Evolutionary conservation across 352 stramenopile species (phyloP).

Genomic region (Aphanomyces cochlioides): DNA sequence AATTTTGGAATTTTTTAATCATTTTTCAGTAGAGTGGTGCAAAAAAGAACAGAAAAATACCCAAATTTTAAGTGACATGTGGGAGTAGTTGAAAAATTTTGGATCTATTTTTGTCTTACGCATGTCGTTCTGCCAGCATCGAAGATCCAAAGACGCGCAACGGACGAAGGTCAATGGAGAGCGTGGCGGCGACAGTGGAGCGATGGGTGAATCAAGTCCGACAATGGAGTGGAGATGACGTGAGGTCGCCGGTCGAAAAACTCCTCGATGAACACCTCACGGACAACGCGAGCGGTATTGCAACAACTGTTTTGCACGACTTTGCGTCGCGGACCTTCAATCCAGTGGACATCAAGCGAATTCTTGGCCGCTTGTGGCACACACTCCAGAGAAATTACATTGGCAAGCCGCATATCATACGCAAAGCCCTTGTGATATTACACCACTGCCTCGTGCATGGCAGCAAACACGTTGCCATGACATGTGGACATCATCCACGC

Average conservation of each 20-base stretch:
- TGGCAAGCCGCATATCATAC: slow-evolving; percentile 51
- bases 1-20: no score
- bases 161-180: no score
- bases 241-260: slow-evolving; percentile 56
- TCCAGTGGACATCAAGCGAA: slow-evolving; percentile 69
- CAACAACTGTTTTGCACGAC: slow-evolving; percentile 54
- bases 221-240: slow-evolving; percentile 5
- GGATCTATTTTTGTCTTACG: no score
- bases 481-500: slow-evolving; percentile 46
- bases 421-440: slow-evolving; percentile 60
- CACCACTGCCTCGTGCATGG: slow-evolving; percentile 70
- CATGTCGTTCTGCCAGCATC: no score
- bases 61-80: no score
- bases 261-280: slow-evolving; percentile 49
- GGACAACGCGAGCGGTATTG: slow-evolving; percentile 39
- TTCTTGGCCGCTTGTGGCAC: slow-evolving; percentile 66
- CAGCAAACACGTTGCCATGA: slow-evolving; percentile 57
- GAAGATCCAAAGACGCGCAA: no score
- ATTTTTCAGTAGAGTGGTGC: no score
- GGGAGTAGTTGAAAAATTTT: no score
- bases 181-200: no score
- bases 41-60: no score
- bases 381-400: slow-evolving; percentile 45
- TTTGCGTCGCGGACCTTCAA: slow-evolving; percentile 64
- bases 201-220: no score